These are phyloP conservation scores for Tagetes patula DNA, from an alignment of 129 eudicot species.

Conservation along the genomic window DNA sequence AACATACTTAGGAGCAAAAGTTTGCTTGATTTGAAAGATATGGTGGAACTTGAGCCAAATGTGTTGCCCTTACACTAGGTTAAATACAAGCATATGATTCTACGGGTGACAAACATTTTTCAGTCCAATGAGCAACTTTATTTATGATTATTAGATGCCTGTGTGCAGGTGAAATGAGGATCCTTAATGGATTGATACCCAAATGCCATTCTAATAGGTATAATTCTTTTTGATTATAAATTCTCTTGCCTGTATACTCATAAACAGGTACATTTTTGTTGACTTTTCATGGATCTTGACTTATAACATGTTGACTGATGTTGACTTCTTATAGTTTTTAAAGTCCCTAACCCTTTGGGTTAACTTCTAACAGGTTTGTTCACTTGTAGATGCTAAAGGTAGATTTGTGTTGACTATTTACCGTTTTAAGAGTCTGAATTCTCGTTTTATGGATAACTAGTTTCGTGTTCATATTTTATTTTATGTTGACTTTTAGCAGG, in stretches of 20 bases:
- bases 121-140: constrained; percentile 16
- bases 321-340: background rate
- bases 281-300: background rate
- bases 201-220: constrained; percentile 46
- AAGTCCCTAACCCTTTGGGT: background rate
- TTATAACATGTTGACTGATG: background rate
- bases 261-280: constrained; percentile 1
- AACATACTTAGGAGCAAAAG: background rate
- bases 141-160: constrained; percentile 36
- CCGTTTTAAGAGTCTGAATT: background rate
- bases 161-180: constrained; percentile 60
- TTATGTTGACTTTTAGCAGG: constrained; percentile 24
- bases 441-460: background rate
- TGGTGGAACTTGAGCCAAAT: background rate
- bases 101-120: background rate
- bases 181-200: constrained; percentile 47
- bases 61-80: constrained; percentile 15
- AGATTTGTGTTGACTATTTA: background rate
- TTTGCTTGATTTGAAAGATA: constrained; percentile 4
- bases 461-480: background rate
- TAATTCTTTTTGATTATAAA: constrained; percentile 20
- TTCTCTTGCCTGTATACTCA: constrained; percentile 5
- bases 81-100: constrained; percentile 7
- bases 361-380: constrained; percentile 1
- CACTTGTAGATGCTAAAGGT: constrained; percentile 4